phyloP scores from a whole-genome alignment of 306 rosid species.

The Casuarina equisetifolia region DNA sequence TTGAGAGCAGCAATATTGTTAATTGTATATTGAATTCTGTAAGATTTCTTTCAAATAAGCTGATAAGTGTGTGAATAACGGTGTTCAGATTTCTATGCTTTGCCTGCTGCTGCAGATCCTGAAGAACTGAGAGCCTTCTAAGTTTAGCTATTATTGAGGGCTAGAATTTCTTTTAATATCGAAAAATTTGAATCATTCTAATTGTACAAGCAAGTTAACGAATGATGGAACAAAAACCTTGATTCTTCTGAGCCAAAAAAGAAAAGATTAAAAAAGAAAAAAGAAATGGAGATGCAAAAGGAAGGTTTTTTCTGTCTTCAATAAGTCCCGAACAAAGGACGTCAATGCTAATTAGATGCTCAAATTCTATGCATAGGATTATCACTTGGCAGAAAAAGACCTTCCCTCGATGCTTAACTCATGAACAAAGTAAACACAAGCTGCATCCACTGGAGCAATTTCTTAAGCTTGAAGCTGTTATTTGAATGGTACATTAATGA shows the following conservation, averaged over 20 bases:
- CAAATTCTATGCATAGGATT: background rate
- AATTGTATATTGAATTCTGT: constrained; percentile 20
- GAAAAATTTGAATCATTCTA: background rate
- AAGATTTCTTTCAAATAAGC: constrained; percentile 2
- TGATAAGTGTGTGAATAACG: background rate
- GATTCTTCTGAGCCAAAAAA: too few relatives aligned
- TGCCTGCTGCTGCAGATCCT: background rate
- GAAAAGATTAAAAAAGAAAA: too few relatives aligned
- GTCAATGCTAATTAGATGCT: background rate
- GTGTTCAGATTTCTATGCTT: background rate
- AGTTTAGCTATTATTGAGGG: background rate
- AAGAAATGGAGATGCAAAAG: too few relatives aligned
- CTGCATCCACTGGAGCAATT: background rate
- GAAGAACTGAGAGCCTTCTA: too few relatives aligned
- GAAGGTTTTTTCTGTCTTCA: background rate
- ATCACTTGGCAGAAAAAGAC: background rate
- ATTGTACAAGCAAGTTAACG: background rate
- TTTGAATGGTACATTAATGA: background rate
- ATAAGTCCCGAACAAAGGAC: background rate
- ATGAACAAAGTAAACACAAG: background rate
- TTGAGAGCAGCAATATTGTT: constrained; percentile 11
- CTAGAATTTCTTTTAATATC: background rate
- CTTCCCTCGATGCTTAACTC: background rate
- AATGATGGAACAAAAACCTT: background rate
- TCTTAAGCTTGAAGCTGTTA: background rate